Evolutionary conservation across 2,329 filamentous ascomycete genomes (phyloP).

Genomic region (Sporothrix sp.): DNA sequence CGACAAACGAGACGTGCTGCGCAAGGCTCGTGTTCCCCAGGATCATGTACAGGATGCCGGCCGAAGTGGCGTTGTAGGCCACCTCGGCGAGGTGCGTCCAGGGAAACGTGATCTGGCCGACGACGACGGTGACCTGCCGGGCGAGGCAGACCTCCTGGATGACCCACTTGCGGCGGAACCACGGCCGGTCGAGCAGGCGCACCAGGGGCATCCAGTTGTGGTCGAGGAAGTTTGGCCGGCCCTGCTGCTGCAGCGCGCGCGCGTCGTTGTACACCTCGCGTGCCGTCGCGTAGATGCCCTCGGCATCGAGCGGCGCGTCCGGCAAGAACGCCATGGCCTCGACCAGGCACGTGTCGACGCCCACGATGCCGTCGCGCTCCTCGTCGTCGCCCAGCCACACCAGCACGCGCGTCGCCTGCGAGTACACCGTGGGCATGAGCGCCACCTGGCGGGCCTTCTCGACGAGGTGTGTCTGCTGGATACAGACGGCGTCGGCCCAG

Average conservation of each 20-base stretch:
- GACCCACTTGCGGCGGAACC: conserved; percentile 12
- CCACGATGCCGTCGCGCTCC: conserved; percentile 5
- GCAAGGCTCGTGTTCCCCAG: background rate
- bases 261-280: background rate
- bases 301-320: conserved; percentile 24
- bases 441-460: conserved; percentile 28
- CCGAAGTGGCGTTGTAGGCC: background rate
- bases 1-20: background rate
- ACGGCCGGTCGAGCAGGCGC: conserved; percentile 1
- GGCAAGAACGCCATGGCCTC: conserved; percentile 12
- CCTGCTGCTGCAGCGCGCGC: background rate
- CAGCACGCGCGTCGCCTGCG: conserved; percentile 23
- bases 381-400: conserved; percentile 27
- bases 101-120: background rate
- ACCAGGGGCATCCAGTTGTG: conserved; percentile 2
- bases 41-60: background rate
- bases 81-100: background rate
- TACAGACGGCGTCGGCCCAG: conserved; percentile 26
- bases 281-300: conserved; percentile 24
- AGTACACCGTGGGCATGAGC: conserved; percentile 28
- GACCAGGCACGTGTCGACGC: background rate
- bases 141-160: conserved; percentile 8
- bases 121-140: background rate
- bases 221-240: conserved; percentile 1
- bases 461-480: conserved; percentile 15